Base-by-base conservation (phyloP, 1,139 yeast genomes). In the Yamadazyma diospyri region DNA sequence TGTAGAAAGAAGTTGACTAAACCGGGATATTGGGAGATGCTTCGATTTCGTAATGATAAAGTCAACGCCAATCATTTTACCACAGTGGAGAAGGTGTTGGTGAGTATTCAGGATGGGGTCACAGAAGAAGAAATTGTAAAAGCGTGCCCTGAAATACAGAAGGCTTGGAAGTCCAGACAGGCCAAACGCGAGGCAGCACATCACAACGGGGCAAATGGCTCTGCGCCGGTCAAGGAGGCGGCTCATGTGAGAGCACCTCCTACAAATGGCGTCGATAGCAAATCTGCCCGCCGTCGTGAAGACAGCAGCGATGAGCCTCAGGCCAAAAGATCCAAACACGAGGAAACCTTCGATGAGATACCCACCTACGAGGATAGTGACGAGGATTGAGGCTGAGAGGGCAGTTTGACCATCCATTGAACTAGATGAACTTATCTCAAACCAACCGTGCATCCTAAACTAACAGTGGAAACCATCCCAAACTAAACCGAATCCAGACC, bases 41-140 rank as follows among this genome's bases (percentile, higher is more conserved):
- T 92, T 38, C 69, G 99, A 38, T 92, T 92, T 57, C 71, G 99
- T 53, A 95, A 92, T 57, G 99, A 94, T 55, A 94, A 94, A 53
- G 60, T 76, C 16, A 82, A 84, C 50, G 97, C 95, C 8, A 94
- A 94, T 54, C 95, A 87, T 55, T 57, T 78, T 4, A 65, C 80
- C 13, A 87, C 85, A 14, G 96, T 88, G 10, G 79, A 78, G 38
- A 89, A 83, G 50, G 89, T 92, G 27, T 60, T 89, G 33, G 77
- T 80, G 41, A 82, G 95, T 53, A 92, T 94, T 31, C 76, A 78
- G 43, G 98, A 92, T 57, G 84, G 94, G 1, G 96, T 92, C 2
- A 69, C 77, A 13, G 79, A 83, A 43, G 83, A 85, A 36, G 95
- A 89, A 45, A 63, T 92, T 26, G 61, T 76, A 6, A 74, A 64